Percentiles rank a stretch among this genome's conserved stretches.
These are phyloP conservation scores for Pseudozyma sp. DNA, from an alignment of 1,284 basidiomycete species.

Conservation along the genomic window DNA sequence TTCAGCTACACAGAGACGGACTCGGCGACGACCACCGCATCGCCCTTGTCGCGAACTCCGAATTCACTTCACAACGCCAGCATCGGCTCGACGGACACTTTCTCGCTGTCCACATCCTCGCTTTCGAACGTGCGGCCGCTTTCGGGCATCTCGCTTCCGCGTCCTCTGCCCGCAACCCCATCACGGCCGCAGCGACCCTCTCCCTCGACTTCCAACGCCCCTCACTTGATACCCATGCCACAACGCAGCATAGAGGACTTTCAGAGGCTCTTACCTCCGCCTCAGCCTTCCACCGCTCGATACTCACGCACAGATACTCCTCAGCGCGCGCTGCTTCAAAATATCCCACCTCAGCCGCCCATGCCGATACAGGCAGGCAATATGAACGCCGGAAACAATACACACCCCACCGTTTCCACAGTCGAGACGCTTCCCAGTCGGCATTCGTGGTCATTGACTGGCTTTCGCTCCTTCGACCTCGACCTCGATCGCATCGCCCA, in stretches of 20 bases:
- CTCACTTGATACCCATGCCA: conserved; percentile 29
- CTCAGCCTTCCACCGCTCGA: conserved; percentile 1
- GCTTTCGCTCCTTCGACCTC: conserved; percentile 32
- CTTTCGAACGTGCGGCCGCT: conserved; percentile 23
- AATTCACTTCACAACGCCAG: not conserved
- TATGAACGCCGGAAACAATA: not conserved
- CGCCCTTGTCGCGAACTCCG: conserved; percentile 7
- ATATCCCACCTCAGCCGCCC: conserved; percentile 26
- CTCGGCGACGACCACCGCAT: conserved; percentile 2
- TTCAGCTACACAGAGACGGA: conserved; percentile 2
- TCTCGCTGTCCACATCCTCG: conserved; percentile 10
- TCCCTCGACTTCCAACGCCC: not conserved
- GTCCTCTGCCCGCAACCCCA: conserved; percentile 21
- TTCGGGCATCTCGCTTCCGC: conserved; percentile 27
- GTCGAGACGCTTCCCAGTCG: conserved; percentile 9
- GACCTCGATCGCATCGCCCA: conserved; percentile 37
- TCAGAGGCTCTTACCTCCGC: conserved; percentile 20
- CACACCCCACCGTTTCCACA: not conserved
- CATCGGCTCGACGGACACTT: conserved; percentile 12
- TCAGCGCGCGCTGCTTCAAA: conserved; percentile 21
- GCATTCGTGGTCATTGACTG: conserved; percentile 16
- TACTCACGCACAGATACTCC: not conserved
- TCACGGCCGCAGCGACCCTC: conserved; percentile 20
- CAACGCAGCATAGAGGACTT: conserved; percentile 32
- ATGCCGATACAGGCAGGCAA: conserved; percentile 1